Conservation (phyloP, 768 basidiomycete genomes). For the Tricholoma matsutake region DNA sequence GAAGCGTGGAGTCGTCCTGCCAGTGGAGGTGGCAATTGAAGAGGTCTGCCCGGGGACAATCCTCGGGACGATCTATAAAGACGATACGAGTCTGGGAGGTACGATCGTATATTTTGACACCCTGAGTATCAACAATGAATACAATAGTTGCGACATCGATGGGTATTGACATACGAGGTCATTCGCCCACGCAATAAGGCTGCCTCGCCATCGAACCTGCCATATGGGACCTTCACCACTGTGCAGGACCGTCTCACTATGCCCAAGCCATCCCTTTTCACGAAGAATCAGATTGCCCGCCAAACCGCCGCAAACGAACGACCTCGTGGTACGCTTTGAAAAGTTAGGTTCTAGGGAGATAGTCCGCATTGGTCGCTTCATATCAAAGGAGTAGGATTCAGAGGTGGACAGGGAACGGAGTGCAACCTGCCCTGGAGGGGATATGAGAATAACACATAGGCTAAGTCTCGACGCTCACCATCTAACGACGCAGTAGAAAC, state of each 20-base stretch:
- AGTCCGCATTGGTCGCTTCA: conserved; percentile 89
- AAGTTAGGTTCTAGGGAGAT: conserved; percentile 91
- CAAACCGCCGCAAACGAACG: conserved; percentile 90
- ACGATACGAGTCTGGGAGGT: conserved; percentile 73
- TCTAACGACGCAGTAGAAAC: neutral
- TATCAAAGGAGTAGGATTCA: conserved; percentile 83
- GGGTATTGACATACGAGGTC: conserved; percentile 55
- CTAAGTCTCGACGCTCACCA: neutral
- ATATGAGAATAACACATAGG: conserved; percentile 14
- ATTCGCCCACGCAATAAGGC: conserved; percentile 94
- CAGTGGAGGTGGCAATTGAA: conserved; percentile 92
- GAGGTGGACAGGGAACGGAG: conserved; percentile 77
- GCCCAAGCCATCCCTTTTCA: conserved; percentile 96
- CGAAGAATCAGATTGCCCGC: conserved; percentile 82
- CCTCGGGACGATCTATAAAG: conserved; percentile 77
- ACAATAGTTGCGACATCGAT: neutral
- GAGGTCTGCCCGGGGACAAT: conserved; percentile 88
- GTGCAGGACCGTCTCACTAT: conserved; percentile 84
- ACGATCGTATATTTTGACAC: conserved; percentile 92
- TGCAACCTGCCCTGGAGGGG: conserved; percentile 76
- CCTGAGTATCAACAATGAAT: conserved; percentile 41
- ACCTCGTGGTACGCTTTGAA: conserved; percentile 68
- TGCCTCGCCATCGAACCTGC: conserved; percentile 83
- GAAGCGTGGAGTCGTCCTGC: conserved; percentile 88
- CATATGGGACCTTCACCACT: conserved; percentile 92